phyloP scores from a whole-genome alignment of 208 protist genomes.

The Leishmania lainsoni region DNA sequence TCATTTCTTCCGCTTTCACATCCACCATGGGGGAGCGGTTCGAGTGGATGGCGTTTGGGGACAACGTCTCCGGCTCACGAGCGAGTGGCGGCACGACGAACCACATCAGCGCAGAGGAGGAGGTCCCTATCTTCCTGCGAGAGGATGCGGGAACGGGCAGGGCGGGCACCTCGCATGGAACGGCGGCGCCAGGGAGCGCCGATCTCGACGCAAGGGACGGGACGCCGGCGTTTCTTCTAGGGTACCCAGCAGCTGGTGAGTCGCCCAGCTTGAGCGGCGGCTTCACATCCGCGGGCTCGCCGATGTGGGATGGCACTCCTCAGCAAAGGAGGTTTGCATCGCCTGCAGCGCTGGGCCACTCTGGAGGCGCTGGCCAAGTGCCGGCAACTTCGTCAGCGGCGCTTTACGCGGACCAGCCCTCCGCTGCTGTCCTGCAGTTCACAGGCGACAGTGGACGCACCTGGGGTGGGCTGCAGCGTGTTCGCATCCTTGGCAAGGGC shows the following conservation, averaged over 20 bases:
- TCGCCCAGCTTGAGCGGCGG: not conserved
- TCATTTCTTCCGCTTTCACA: not conserved
- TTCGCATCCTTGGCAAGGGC: constrained; percentile 80
- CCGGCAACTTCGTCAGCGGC: not conserved
- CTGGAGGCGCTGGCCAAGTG: not conserved
- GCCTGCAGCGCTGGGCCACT: not conserved
- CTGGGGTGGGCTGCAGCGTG: constrained; percentile 44
- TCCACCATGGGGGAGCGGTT: constrained; percentile 24
- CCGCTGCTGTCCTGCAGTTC: constrained; percentile 29
- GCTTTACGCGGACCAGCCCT: constrained; percentile 33
- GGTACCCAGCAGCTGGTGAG: not conserved
- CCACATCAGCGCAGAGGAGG: not conserved
- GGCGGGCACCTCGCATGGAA: not conserved
- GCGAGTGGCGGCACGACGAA: not conserved
- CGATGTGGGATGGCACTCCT: not conserved
- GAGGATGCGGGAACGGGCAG: constrained; percentile 12
- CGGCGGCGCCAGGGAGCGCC: not conserved
- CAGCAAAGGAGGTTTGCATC: not conserved
- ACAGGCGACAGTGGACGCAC: constrained; percentile 28
- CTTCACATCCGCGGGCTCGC: not conserved
- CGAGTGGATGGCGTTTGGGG: constrained; percentile 44
- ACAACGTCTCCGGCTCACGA: constrained; percentile 1
- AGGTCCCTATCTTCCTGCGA: constrained; percentile 24
- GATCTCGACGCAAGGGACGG: not conserved
- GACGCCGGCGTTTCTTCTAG: constrained; percentile 15